Evolutionary conservation across 2,329 filamentous ascomycete species (phyloP), one percentile per base, ranked within the genome.

Genomic region (Stromatinia cepivora): DNA sequence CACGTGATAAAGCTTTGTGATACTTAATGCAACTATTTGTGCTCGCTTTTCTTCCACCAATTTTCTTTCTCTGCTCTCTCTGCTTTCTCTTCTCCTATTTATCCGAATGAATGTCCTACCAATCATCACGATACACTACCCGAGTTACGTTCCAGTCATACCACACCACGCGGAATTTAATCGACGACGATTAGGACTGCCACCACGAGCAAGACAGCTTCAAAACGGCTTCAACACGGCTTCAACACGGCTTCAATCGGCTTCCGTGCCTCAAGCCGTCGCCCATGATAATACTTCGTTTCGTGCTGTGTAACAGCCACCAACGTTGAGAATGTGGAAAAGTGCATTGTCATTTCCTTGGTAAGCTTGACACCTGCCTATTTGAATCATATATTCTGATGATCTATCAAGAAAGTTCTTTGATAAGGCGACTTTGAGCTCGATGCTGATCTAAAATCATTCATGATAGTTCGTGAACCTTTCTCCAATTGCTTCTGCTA

Each of bases 291-390:
- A 52, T 52, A 42, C 9, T n/a, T 42, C 25, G 9, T 62, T 45
- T 50, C 5, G 9, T 62, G 6, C 28, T 17, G 46, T 39, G 10
- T 42, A 39, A 28, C 61, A 64, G n/a, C 46, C 61, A 52, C 17
- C 46, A 22, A 20, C 31, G 25, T 52, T n/a, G 0, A 63, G 31
- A 22, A 46, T 6, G 9, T 63, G 8, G 8, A 0, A 36, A 50
- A 15, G 4, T 34, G 8, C 4, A 36, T 22, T 28, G 13, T 64
- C 15, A 25, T 20, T 22, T 28, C n/a, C 15, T 64, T n/a, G 45
- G 31, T n/a, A 20, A 25, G n/a, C 15, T 52, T 39, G 22, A 63
- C 61, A 39, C 61, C 61, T 63, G 46, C 61, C 61, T 52, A 39
- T 63, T 52, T 50, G 53, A 8, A 15, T 36, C 22, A 36, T 36